Conservation (phyloP, 169 alveolate species). For the Cystoisospora suis region DNA sequence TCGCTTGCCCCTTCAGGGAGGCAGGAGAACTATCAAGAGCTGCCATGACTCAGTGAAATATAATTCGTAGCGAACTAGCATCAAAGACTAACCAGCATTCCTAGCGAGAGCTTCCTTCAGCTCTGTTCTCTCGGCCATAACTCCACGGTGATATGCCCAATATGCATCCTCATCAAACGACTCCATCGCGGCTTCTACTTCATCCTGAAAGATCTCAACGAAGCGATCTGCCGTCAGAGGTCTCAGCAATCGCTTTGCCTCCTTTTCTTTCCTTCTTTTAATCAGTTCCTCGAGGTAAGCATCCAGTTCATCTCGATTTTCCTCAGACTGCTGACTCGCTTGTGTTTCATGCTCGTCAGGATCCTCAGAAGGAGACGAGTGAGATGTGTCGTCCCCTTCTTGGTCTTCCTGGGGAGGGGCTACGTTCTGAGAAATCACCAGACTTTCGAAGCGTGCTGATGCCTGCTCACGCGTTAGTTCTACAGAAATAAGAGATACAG, state of each 20-base stretch:
- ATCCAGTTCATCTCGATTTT: background rate
- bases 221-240: slow-evolving; percentile 29
- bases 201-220: background rate
- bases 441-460: background rate
- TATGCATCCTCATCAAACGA: background rate
- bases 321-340: background rate
- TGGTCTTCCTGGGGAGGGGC: background rate
- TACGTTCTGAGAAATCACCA: background rate
- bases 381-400: background rate
- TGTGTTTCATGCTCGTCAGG: background rate
- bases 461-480: slow-evolving; percentile 1
- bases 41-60: no score
- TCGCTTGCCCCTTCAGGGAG: no score
- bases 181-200: slow-evolving; percentile 1
- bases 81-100: slow-evolving; percentile 1
- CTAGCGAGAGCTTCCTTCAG: background rate
- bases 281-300: background rate
- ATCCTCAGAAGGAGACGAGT: background rate
- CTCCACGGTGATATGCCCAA: background rate
- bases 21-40: no score
- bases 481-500: background rate
- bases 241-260: background rate
- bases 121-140: background rate
- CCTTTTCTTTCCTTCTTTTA: background rate
- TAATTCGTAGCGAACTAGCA: no score